Evolutionary conservation across 768 basidiomycete genomes (phyloP), one percentile per base, ranked within the genome.

Genomic region (Tricholoma hemisulphureum): DNA sequence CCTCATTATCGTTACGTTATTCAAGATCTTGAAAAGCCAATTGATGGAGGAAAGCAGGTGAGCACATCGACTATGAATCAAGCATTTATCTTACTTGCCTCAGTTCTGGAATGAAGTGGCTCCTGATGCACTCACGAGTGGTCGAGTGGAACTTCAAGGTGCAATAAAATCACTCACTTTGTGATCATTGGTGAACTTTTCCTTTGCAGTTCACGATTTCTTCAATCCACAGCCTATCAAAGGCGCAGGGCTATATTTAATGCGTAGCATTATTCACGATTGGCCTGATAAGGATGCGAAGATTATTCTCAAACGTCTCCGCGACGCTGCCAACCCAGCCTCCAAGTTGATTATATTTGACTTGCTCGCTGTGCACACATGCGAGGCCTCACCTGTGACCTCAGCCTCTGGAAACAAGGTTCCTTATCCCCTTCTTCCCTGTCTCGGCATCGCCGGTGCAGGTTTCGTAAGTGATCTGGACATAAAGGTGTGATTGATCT

Each of bases 221-320:
- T 72, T 75, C 60, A 57, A 46, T 3, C 64, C 73, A 21, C 67
- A 73, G 37, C 67, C 69, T 8, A 57, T 69, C 32, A 63, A 65
- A 54, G 58, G 58, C 23, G 70, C 71, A 34, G 58, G 62, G 10
- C 52, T 71, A 6, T 72, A 68, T 57, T 66, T 69, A 60, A 48
- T 68, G 18, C 66, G 73, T 18, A 54, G 63, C 6, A 66, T 73
- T 55, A 57, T 74, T 32, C 75, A 77, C 53, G 72, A 77, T 56
- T 73, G 66, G 65, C 51, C 66, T 9, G 64, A 67, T 39, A 23
- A 31, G 21, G 61, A 66, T 21, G 58, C 60, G 4, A 65, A 63
- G n/a, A 58, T 59, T 32, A 73, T 74, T 26, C 59, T 75, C 18
- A 58, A 60, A 3, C 54, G 67, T 29, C 39, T 69, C 1, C 63